Evolutionary conservation across 768 basidiomycete genomes (phyloP), one percentile per base, ranked within the genome.

Genomic region (Mycena floridula): DNA sequence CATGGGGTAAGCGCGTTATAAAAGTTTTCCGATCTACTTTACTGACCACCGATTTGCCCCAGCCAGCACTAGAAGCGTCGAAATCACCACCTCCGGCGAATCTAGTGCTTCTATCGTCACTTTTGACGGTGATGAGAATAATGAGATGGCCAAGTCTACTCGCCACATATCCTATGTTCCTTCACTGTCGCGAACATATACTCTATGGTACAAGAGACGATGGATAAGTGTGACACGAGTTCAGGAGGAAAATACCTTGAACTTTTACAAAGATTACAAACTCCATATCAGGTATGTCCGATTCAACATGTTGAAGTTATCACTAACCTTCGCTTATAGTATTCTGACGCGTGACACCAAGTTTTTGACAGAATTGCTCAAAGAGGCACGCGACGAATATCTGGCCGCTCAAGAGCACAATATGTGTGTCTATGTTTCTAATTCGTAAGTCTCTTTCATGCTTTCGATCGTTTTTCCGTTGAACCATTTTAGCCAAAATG

Each of bases 391-490:
- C 58, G 64, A 57, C 22, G 58, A 55, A 9, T 81, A 82, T 55
- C 58, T 68, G 39, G 63, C 70, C n/a, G 71, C 76, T 5, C 69
- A 77, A 52, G 66, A 77, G 43, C 56, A 77, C 49, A 61, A 59
- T 22, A 75, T 85, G 30, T 66, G 67, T 11, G 69, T 85, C 25
- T 81, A 70, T 51, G 68, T 73, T 18, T 70, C 74, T 0, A 73
- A 76, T 35, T 52, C 57, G 68, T 71, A 46, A 54, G 42, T 49
- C 9, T 26, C 13, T n/a, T 41, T 43, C 32, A 22, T 16, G 13
- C 41, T 24, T 3, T 23, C 24, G 9, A n/a, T 41, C 27, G 35
- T 3, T 27, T 16, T 21, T 45, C 24, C 24, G 26, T 18, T 23
- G 8, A 37, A 44, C 35, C 5, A 36, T 23, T 18, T 27, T 36